These are phyloP conservation scores for Gymnopilus junonius DNA, from an alignment of 768 basidiomycete species.

Conservation along the genomic window DNA sequence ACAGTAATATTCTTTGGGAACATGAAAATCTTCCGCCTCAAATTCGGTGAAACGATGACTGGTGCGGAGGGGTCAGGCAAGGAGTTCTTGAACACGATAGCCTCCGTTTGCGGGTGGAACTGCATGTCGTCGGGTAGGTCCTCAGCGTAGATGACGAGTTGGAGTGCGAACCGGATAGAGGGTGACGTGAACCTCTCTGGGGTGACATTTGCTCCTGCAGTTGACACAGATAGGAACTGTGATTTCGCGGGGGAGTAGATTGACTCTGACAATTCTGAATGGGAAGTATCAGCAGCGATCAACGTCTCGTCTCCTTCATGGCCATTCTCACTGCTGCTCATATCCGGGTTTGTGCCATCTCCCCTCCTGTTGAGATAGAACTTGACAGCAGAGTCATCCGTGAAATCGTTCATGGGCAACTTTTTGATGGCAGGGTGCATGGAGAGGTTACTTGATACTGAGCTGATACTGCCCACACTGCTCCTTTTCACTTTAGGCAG, in stretches of 20 bases:
- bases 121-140: conserved; percentile 95
- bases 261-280: conserved; percentile 26
- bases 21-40: conserved; percentile 83
- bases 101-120: conserved; percentile 92
- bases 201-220: conserved; percentile 48
- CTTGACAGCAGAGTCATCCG: conserved; percentile 96
- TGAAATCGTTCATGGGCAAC: conserved; percentile 96
- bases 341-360: conserved; percentile 29
- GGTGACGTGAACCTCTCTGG: conserved; percentile 83
- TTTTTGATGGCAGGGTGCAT: conserved; percentile 96
- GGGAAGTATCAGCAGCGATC: conserved; percentile 39
- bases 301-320: conserved; percentile 49
- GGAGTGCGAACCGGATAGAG: conserved; percentile 82
- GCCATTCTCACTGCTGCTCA: conserved; percentile 43
- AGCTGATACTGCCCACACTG: conserved; percentile 92
- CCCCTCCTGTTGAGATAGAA: conserved; percentile 85
- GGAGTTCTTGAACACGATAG: conserved; percentile 86
- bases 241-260: conserved; percentile 30
- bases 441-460: conserved; percentile 88
- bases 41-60: conserved; percentile 58
- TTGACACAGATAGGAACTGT: conserved; percentile 48
- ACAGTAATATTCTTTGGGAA: conserved; percentile 96
- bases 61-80: conserved; percentile 57
- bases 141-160: conserved; percentile 83
- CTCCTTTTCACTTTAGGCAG: conserved; percentile 90